Percentiles rank a stretch among this genome's conserved stretches.
phyloP scores from a whole-genome alignment of 139 green algal genomes.

The Coelastrella sp. region DNA sequence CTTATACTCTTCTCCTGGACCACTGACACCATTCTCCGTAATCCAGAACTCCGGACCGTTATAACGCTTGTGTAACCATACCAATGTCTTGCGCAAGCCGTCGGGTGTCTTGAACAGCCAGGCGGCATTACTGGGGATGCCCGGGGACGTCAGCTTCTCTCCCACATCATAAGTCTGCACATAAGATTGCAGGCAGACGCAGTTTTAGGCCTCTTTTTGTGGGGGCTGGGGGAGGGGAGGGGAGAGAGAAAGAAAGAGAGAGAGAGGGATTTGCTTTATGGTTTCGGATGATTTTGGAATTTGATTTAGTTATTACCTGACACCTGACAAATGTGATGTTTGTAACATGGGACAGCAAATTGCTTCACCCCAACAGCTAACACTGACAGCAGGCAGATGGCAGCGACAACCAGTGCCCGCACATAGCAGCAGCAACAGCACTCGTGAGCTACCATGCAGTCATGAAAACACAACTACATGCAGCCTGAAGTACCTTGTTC shows the following conservation, averaged over 20 bases:
- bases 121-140: constrained; percentile 25
- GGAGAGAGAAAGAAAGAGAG: too few species aligned
- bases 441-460: neutral
- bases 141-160: neutral
- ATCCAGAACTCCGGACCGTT: constrained; percentile 47
- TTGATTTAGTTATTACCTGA: too few species aligned
- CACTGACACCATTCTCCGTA: constrained; percentile 49
- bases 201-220: too few species aligned
- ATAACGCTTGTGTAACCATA: constrained; percentile 48
- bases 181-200: neutral
- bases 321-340: too few species aligned
- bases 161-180: constrained; percentile 21
- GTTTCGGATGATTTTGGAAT: too few species aligned
- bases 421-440: neutral
- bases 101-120: constrained; percentile 52
- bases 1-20: constrained; percentile 32
- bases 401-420: neutral
- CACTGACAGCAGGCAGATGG: too few species aligned
- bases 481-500: constrained; percentile 17
- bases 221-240: too few species aligned
- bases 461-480: neutral
- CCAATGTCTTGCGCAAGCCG: constrained; percentile 44
- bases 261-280: too few species aligned
- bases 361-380: too few species aligned
- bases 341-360: too few species aligned